Percentiles rank a stretch among this genome's conserved stretches.
phyloP scores from a whole-genome alignment of 139 green algal genomes.

The Chlorella vulgaris region DNA sequence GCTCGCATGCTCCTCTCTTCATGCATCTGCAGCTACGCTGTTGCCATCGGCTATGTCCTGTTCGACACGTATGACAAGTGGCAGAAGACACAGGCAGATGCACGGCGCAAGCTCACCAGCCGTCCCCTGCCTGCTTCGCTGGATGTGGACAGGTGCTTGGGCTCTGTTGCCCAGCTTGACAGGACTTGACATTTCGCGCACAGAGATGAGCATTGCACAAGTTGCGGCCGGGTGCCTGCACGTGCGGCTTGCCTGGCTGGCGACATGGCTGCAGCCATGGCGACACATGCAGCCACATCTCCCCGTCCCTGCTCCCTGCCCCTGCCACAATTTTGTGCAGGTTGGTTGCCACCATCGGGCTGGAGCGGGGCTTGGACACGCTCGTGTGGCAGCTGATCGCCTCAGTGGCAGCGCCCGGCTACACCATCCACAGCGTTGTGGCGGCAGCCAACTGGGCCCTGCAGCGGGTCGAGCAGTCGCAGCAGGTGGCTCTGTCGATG shows the following conservation, averaged over 20 bases:
- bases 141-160: conserved; percentile 3
- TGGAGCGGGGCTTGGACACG: conserved; percentile 72
- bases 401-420: conserved; percentile 65
- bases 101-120: conserved; percentile 20
- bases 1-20: neutral
- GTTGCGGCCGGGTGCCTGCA: too few relatives aligned
- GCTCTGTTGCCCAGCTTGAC: too few relatives aligned
- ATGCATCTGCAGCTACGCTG: conserved; percentile 52
- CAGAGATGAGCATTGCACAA: too few relatives aligned
- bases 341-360: conserved; percentile 53
- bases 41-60: conserved; percentile 78
- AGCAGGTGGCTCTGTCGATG: conserved; percentile 1
- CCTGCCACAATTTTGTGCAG: too few relatives aligned
- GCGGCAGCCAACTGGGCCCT: conserved; percentile 48
- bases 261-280: neutral
- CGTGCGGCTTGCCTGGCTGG: too few relatives aligned
- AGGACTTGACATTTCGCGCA: too few relatives aligned
- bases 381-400: conserved; percentile 79
- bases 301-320: too few relatives aligned
- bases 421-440: conserved; percentile 80
- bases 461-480: conserved; percentile 26
- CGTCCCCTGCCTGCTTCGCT: conserved; percentile 13
- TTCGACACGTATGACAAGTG: conserved; percentile 80
- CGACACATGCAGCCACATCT: neutral
- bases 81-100: conserved; percentile 52